Percentiles rank a stretch among this genome's conserved stretches.
Evolutionary conservation across 257 asterid species (phyloP).

Genomic region (Cordia subcordata): DNA sequence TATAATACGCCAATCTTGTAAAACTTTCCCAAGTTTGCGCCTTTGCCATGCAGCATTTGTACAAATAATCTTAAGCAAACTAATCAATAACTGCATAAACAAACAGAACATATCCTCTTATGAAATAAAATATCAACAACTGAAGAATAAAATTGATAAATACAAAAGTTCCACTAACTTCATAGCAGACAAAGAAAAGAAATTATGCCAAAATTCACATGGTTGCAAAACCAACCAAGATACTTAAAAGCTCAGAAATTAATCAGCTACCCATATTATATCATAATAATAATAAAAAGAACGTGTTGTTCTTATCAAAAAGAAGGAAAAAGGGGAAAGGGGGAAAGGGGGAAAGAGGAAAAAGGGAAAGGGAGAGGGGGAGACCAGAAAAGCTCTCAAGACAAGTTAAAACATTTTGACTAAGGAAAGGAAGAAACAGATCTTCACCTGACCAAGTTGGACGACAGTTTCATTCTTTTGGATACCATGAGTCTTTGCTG

Average conservation of each 20-base stretch:
- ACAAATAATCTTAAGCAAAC: slow-evolving; percentile 75
- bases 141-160: slow-evolving; percentile 3
- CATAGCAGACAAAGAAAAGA: background rate
- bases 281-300: too few relatives aligned
- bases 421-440: slow-evolving; percentile 7
- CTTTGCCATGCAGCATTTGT: slow-evolving; percentile 96
- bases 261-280: too few relatives aligned
- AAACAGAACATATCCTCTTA: slow-evolving; percentile 20
- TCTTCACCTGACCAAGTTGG: slow-evolving; percentile 85
- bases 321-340: too few relatives aligned
- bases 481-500: slow-evolving; percentile 58
- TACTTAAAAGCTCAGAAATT: too few relatives aligned
- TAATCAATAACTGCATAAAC: slow-evolving; percentile 68
- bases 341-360: too few relatives aligned
- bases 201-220: too few relatives aligned
- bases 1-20: slow-evolving; percentile 97
- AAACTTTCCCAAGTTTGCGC: slow-evolving; percentile 94
- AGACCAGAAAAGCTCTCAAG: too few relatives aligned
- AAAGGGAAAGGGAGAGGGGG: too few relatives aligned
- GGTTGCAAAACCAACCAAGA: too few relatives aligned
- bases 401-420: background rate
- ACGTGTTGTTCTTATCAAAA: too few relatives aligned
- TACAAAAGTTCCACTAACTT: background rate
- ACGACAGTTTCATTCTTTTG: slow-evolving; percentile 65
- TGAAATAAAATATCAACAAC: slow-evolving; percentile 8